These are phyloP conservation scores for Fusarium poae DNA, from an alignment of 2,329 filamentous ascomycete genomes.

Conservation along the genomic window DNA sequence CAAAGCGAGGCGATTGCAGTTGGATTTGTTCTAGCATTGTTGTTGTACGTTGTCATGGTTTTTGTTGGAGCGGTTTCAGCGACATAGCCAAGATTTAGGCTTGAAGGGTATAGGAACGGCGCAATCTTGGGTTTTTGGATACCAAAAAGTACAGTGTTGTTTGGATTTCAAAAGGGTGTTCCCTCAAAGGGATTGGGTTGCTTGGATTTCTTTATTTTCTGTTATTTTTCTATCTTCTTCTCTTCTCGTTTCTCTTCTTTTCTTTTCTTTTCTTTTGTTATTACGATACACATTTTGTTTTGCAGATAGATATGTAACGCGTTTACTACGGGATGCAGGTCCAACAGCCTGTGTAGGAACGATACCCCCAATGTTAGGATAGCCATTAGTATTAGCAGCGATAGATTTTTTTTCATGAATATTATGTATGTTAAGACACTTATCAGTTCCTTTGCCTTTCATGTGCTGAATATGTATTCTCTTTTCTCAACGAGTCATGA, in stretches of 20 bases:
- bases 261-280: slow-evolving; percentile 16
- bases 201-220: slow-evolving; percentile 25
- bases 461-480: background rate
- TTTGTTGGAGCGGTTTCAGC: slow-evolving; percentile 41
- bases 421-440: slow-evolving; percentile 5
- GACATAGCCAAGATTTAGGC: slow-evolving; percentile 33
- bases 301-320: slow-evolving; percentile 46
- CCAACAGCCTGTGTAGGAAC: slow-evolving; percentile 45
- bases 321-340: slow-evolving; percentile 41
- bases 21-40: slow-evolving; percentile 52
- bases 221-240: background rate
- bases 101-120: slow-evolving; percentile 42
- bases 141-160: slow-evolving; percentile 46
- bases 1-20: slow-evolving; percentile 52
- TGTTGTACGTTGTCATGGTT: slow-evolving; percentile 50
- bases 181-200: slow-evolving; percentile 21
- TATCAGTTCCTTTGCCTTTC: background rate
- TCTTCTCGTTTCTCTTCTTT: background rate
- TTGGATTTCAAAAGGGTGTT: slow-evolving; percentile 34
- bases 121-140: slow-evolving; percentile 43
- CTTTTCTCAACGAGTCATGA: background rate
- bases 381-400: slow-evolving; percentile 35
- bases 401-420: slow-evolving; percentile 26
- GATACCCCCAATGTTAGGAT: slow-evolving; percentile 45
- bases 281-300: slow-evolving; percentile 35